Base-by-base conservation (phyloP, 805 yeast genomes). In the Candida succiphila region DNA sequence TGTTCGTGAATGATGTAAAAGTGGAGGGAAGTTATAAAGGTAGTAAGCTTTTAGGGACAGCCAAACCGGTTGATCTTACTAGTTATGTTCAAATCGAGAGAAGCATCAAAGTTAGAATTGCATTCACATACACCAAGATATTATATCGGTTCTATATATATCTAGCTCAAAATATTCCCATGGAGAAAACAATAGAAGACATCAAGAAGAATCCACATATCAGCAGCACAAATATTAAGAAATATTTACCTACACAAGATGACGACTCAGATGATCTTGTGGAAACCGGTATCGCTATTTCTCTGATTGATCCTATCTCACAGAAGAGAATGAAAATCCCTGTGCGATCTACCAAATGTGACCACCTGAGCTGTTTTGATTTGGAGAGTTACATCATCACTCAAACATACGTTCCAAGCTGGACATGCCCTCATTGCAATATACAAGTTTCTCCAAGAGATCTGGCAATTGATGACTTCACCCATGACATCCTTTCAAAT, bases 321-420 rank as follows among this genome's bases (percentile, higher is more conserved):
- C 78, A 72, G 47, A 65, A 73, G 7, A 67, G 83, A 36, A 79
- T 92, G 68, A 60, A 63, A 35, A 54, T 68, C 33, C 97, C 98
- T 0, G 72, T 76, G 1, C 72, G 85, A 42, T 75, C 94, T 1
- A 57, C 66, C 1, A 61, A 56, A 30, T 92, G 98, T 57, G 60
- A 68, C 24, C 98, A 92, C 56, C 58, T 86, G 13, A 89, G 83
- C 46, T 88, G 97, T 51, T 85, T 88, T 52, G 98, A 92, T 56
- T 88, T 84, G 0, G 53, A 66, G 24, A 72, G 83, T 29, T 92
- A 72, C 49, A 45, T 92, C 8, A 72, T 75, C 46, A 65, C 87
- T 29, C 97, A 89, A 52, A 64, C 65, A 35, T 89, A 81, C 49
- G 73, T 82, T 0, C 81, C 95, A 0, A 72, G 83, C 0, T 89